Evolutionary conservation across 2,329 filamentous ascomycete genomes (phyloP), one percentile per base, ranked within the genome.

Genomic region (Botrytis hyacinthi): DNA sequence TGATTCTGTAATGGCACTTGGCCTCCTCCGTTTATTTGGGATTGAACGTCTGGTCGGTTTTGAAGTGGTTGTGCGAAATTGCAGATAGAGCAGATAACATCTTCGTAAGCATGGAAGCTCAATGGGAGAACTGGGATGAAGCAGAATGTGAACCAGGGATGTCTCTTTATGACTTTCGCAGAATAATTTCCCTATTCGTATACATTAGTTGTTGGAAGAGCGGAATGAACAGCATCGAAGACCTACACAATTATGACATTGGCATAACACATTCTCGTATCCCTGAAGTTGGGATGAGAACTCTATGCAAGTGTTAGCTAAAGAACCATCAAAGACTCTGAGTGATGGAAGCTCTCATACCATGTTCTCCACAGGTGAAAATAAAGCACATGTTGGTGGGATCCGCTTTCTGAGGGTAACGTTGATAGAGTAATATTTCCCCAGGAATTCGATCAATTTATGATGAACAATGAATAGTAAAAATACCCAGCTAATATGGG

Each of bases 131-230:
- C 82, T 67, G 92, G 92, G 71, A 94, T 83, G 82, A 92, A 94
- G 85, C 92, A 94, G 79, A 94, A 90, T 8, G 92, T 94, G 80
- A 94, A 94, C 90, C 91, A 94, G 60, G 89, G 89, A 74, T 90
- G 86, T 74, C 86, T 87, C 81, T 91, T 91, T 79, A 89, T 84
- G 73, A 91, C 89, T 75, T 84, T 84, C 22, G 85, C 89, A 3
- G 86, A 84, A 82, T 87, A 89, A 84, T 91, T 91, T 70, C 89
- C 89, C 80, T 82, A 68, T 29, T 54, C 42, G n/a, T 37, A 61
- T 66, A 35, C 37, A n/a, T 70, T 10, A 40, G 51, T 22, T 42
- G 4, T 26, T 44, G 51, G n/a, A 57, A 70, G 51, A 70, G 59
- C 51, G n/a, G n/a, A 29, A 32, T 20, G 29, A 6, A 54, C 9